Evolutionary conservation across 305 asterid species (phyloP).

Genomic region (Solanum aculeatissimum): DNA sequence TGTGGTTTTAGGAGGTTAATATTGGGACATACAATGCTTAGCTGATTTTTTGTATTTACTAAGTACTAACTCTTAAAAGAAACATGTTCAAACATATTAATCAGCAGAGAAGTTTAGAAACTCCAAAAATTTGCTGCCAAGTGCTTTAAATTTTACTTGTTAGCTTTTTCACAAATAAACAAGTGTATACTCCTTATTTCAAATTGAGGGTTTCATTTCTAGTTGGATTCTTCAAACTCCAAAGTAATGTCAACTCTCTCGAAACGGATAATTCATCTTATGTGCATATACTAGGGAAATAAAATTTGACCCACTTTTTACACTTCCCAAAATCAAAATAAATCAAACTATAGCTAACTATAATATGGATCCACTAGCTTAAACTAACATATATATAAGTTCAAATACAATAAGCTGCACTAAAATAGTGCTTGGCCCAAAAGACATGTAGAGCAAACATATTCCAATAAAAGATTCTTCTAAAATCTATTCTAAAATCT

Average conservation of each 20-base stretch:
- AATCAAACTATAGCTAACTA: background rate
- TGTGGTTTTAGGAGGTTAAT: background rate
- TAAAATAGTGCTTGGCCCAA: background rate
- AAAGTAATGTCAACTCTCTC: background rate
- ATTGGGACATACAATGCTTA: background rate
- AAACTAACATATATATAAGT: background rate
- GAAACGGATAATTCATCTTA: background rate
- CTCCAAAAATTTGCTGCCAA: background rate
- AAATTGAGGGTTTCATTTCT: background rate
- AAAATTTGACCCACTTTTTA: background rate
- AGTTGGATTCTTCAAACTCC: background rate
- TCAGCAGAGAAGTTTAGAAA: background rate
- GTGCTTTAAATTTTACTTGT: background rate
- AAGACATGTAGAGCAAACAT: background rate
- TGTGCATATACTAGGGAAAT: background rate
- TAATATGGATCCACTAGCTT: background rate
- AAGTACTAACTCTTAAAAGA: background rate
- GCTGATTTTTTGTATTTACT: background rate
- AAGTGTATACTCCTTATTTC: background rate
- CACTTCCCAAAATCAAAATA: background rate
- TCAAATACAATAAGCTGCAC: background rate
- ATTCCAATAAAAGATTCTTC: background rate
- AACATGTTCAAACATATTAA: background rate
- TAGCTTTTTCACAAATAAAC: background rate
- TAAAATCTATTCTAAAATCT: background rate